Evolutionary conservation across 495 filamentous ascomycete genomes (phyloP).

Genomic region (Tetracladium marchalianum): DNA sequence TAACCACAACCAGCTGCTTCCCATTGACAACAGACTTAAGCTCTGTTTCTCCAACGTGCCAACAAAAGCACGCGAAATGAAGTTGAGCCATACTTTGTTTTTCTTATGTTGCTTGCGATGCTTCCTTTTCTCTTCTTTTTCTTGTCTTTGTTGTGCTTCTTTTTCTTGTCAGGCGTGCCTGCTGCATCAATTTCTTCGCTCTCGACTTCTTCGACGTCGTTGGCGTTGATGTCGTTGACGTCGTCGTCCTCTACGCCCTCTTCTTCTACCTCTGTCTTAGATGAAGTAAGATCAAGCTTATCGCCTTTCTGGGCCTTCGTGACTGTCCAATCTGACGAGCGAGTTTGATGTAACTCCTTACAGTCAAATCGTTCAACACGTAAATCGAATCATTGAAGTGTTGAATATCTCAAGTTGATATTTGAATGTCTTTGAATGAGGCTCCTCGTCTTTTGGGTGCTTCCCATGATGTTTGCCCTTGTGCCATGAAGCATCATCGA

Average conservation of each 20-base stretch:
- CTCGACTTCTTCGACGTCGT: slow-evolving; percentile 10
- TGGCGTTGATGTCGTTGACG: slow-evolving; percentile 3
- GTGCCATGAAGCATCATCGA: slow-evolving; percentile 30
- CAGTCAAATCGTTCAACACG: slow-evolving; percentile 73
- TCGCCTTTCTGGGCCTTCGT: slow-evolving; percentile 24
- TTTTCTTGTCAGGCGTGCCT: slow-evolving; percentile 3
- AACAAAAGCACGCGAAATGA: slow-evolving; percentile 21
- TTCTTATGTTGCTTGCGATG: slow-evolving; percentile 14
- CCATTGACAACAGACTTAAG: slow-evolving; percentile 5
- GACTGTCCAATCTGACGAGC: slow-evolving; percentile 67
- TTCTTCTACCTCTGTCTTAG: neutral
- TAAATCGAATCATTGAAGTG: slow-evolving; percentile 64
- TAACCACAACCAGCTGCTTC: neutral
- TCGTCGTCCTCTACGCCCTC: slow-evolving; percentile 1
- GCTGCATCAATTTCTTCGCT: neutral
- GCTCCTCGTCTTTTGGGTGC: slow-evolving; percentile 33
- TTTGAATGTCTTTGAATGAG: slow-evolving; percentile 50
- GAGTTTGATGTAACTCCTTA: slow-evolving; percentile 67
- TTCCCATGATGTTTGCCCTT: slow-evolving; percentile 50
- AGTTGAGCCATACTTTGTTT: slow-evolving; percentile 21
- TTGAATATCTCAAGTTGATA: slow-evolving; percentile 86
- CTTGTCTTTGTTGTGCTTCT: slow-evolving; percentile 16
- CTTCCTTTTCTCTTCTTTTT: slow-evolving; percentile 16
- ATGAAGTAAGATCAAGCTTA: slow-evolving; percentile 15
- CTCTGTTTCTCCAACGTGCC: slow-evolving; percentile 17